phyloP scores from a whole-genome alignment of 2,329 filamentous ascomycete species.

The Trichophyton benhamiae region DNA sequence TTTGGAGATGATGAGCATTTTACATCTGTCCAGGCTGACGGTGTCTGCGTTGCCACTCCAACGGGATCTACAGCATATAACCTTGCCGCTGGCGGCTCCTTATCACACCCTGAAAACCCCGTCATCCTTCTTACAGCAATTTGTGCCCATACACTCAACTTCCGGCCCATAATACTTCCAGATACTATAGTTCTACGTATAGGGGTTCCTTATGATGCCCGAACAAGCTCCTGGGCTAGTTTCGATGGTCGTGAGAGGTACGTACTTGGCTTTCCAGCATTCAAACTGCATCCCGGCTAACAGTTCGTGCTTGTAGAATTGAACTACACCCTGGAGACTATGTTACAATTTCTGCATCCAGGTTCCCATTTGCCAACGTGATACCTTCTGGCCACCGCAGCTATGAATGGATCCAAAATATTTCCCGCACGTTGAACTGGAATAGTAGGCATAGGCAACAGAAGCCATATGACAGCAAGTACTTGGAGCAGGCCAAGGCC shows the following conservation, averaged over 20 bases:
- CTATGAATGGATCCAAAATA: slow-evolving; percentile 40
- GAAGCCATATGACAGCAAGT: slow-evolving; percentile 8
- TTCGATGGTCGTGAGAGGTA: slow-evolving; percentile 84
- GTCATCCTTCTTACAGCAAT: slow-evolving; percentile 87
- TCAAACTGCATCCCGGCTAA: not conserved
- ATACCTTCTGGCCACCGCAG: slow-evolving; percentile 33
- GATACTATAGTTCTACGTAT: slow-evolving; percentile 89
- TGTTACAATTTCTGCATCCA: slow-evolving; percentile 40
- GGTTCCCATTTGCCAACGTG: slow-evolving; percentile 42
- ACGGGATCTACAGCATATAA: slow-evolving; percentile 94
- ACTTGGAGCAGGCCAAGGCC: not conserved
- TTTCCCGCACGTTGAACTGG: slow-evolving; percentile 41
- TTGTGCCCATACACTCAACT: slow-evolving; percentile 80
- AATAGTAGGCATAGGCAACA: slow-evolving; percentile 39
- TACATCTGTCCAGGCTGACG: slow-evolving; percentile 88
- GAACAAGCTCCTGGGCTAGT: slow-evolving; percentile 88
- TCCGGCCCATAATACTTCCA: slow-evolving; percentile 85
- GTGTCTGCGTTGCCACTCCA: slow-evolving; percentile 84
- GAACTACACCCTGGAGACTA: slow-evolving; percentile 40
- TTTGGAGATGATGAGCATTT: slow-evolving; percentile 79
- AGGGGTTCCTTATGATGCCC: slow-evolving; percentile 86
- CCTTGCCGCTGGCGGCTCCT: slow-evolving; percentile 80
- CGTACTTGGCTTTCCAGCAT: slow-evolving; percentile 9
- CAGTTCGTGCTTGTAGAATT: slow-evolving; percentile 22
- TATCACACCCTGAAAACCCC: slow-evolving; percentile 85